Evolutionary conservation across 768 basidiomycete species (phyloP).

Genomic region (Hypsizygus marmoreus): DNA sequence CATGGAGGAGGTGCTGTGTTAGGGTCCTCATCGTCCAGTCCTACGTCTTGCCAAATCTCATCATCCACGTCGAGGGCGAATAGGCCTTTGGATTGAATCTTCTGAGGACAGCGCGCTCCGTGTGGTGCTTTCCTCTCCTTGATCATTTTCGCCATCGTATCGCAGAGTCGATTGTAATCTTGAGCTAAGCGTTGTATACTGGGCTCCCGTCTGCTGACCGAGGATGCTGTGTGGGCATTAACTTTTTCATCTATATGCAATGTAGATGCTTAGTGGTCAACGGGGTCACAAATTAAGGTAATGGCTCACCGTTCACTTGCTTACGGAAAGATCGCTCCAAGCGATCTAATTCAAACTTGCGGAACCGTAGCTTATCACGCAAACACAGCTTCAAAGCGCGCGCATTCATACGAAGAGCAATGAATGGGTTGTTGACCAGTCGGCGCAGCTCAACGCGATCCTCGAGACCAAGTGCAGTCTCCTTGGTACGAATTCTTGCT

Average conservation of each 20-base stretch:
- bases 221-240: no score
- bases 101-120: constrained; percentile 14
- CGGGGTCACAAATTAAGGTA: no score
- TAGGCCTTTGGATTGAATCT: constrained; percentile 18
- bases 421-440: neutral
- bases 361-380: no score
- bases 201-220: no score
- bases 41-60: constrained; percentile 30
- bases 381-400: constrained; percentile 18
- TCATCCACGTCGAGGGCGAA: constrained; percentile 30
- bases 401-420: constrained; percentile 18
- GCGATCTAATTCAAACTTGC: no score
- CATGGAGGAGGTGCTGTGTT: neutral
- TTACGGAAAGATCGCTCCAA: no score
- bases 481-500: no score
- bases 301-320: no score
- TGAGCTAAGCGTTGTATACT: constrained; percentile 1
- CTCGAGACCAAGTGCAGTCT: no score
- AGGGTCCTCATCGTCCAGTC: constrained; percentile 22
- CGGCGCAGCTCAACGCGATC: no score
- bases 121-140: constrained; percentile 16
- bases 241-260: no score
- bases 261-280: no score
- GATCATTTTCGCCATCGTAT: constrained; percentile 17
- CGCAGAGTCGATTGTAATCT: constrained; percentile 24